phyloP scores from a whole-genome alignment of 495 filamentous ascomycete genomes.

The Hamigera avellanea region DNA sequence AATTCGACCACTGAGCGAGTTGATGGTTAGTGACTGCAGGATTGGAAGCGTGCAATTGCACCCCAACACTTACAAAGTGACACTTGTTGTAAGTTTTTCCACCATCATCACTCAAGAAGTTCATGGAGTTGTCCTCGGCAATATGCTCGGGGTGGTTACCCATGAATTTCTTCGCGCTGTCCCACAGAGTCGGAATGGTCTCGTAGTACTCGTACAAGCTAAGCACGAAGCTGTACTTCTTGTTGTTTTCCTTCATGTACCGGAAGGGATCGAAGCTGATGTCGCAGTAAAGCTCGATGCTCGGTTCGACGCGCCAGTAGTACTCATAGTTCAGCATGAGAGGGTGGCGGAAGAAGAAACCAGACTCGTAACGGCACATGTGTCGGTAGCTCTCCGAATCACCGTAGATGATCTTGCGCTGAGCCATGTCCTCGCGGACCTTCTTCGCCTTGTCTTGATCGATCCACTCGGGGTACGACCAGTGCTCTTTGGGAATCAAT shows the following conservation, averaged over 20 bases:
- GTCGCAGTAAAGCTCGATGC: constrained; percentile 80
- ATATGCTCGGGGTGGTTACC: constrained; percentile 80
- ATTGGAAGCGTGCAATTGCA: too few relatives aligned
- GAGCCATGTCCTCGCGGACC: constrained; percentile 73
- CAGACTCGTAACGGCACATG: constrained; percentile 90
- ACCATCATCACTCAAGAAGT: constrained; percentile 80
- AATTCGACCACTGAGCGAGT: constrained; percentile 69
- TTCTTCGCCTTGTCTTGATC: constrained; percentile 74
- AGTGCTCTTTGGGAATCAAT: constrained; percentile 71
- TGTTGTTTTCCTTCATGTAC: constrained; percentile 76
- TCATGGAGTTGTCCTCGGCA: constrained; percentile 72
- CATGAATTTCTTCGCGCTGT: constrained; percentile 85
- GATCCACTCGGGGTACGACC: constrained; percentile 81
- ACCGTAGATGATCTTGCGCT: constrained; percentile 86
- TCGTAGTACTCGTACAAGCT: constrained; percentile 92
- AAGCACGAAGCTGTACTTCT: constrained; percentile 84
- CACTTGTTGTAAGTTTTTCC: constrained; percentile 91
- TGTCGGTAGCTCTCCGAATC: constrained; percentile 86
- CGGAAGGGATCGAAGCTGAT: constrained; percentile 75
- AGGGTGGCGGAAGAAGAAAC: constrained; percentile 83
- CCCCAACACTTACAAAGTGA: constrained; percentile 85
- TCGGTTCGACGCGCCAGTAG: constrained; percentile 90
- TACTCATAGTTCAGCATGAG: constrained; percentile 78
- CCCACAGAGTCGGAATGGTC: constrained; percentile 93
- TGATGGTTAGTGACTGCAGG: constrained; percentile 3